Evolutionary conservation across 768 basidiomycete genomes (phyloP).

Genomic region (Mycena olivaceomarginata): DNA sequence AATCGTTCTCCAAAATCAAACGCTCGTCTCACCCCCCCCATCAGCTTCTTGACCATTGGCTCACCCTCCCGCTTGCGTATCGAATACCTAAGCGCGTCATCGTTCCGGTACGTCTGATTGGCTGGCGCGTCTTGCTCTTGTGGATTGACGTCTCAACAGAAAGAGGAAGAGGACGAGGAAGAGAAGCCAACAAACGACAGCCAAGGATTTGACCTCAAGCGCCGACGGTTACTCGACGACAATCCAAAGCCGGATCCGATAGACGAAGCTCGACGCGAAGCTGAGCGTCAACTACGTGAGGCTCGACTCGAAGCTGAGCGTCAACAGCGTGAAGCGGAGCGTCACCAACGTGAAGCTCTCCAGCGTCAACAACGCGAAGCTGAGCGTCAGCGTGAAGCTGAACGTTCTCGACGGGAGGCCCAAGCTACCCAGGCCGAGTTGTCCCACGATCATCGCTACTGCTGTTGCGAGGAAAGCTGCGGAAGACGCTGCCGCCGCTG

Average conservation of each 20-base stretch:
- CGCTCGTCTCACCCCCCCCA: neutral
- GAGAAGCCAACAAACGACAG: neutral
- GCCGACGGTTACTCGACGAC: neutral
- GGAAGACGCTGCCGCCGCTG: constrained; percentile 49
- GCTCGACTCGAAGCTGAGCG: too few relatives aligned
- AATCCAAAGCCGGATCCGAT: neutral
- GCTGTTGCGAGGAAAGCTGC: constrained; percentile 51
- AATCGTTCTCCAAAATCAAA: constrained; percentile 26
- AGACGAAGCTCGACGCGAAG: neutral
- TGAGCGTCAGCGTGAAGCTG: too few relatives aligned
- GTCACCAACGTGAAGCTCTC: too few relatives aligned
- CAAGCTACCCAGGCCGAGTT: neutral
- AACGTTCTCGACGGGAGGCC: neutral
- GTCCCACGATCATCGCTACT: constrained; percentile 41
- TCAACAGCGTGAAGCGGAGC: too few relatives aligned
- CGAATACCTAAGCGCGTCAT: constrained; percentile 87
- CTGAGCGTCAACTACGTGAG: too few relatives aligned
- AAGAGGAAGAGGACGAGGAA: constrained; percentile 41
- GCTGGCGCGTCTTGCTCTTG: neutral
- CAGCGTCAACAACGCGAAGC: too few relatives aligned
- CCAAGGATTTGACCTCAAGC: neutral
- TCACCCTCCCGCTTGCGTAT: constrained; percentile 83
- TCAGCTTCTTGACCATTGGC: constrained; percentile 90
- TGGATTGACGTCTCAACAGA: constrained; percentile 23
- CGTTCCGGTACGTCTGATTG: neutral